Evolutionary conservation across 78 protist species (phyloP).

Genomic region (Acrasis kona): DNA sequence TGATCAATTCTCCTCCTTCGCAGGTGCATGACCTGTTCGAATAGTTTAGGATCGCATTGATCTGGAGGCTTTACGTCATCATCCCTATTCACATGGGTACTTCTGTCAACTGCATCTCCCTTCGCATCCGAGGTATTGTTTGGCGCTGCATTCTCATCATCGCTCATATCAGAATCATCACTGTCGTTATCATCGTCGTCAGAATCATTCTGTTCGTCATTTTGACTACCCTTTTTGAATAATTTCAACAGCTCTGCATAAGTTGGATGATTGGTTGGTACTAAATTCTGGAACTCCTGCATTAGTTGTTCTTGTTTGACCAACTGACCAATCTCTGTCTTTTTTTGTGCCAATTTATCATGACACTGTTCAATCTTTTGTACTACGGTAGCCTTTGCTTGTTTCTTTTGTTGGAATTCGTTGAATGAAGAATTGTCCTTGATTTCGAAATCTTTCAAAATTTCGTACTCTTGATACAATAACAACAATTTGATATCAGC

Average conservation of each 20-base stretch:
- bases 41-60: slow-evolving; percentile 16
- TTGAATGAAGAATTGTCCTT: slow-evolving; percentile 12
- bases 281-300: slow-evolving; percentile 5
- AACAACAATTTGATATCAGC: slow-evolving; percentile 35
- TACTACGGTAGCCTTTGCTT: slow-evolving; percentile 25
- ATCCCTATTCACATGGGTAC: no score
- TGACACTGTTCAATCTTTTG: slow-evolving; percentile 7
- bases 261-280: no score
- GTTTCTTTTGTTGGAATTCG: slow-evolving; percentile 6
- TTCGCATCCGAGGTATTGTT: no score
- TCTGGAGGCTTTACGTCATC: slow-evolving; percentile 47
- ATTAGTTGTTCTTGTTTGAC: neutral
- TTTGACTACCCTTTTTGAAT: slow-evolving; percentile 18
- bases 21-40: slow-evolving; percentile 17
- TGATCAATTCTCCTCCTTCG: slow-evolving; percentile 32
- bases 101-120: no score
- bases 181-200: slow-evolving; percentile 16
- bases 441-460: slow-evolving; percentile 53
- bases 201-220: neutral
- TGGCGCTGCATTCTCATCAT: no score
- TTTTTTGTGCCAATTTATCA: neutral
- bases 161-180: slow-evolving; percentile 13
- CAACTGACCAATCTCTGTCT: neutral
- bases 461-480: slow-evolving; percentile 40
- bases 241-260: no score